Evolutionary conservation across 1,284 basidiomycete genomes (phyloP).

Genomic region (Psilocybe mexicana): DNA sequence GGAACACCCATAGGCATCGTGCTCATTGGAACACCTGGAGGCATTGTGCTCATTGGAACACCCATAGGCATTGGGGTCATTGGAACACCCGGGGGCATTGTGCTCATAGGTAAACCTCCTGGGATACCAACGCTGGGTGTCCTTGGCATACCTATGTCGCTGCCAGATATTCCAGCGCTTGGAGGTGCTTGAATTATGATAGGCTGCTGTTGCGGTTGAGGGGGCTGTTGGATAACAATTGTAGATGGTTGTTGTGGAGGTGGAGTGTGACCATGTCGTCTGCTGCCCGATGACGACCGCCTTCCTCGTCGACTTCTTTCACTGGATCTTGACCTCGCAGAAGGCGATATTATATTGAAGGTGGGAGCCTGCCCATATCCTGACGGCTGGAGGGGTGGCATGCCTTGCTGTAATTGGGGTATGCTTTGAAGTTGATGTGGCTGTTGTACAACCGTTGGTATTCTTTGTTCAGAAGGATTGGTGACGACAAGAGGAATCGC

Average conservation of each 20-base stretch:
- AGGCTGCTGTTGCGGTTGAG: slow-evolving; percentile 11
- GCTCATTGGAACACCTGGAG: slow-evolving; percentile 10
- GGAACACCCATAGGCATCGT: slow-evolving; percentile 9
- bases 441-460: slow-evolving; percentile 14
- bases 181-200: slow-evolving; percentile 15
- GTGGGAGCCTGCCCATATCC: slow-evolving; percentile 2
- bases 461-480: slow-evolving; percentile 16
- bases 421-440: not conserved
- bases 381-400: not conserved
- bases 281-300: not conserved
- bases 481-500: slow-evolving; percentile 17
- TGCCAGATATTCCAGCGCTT: slow-evolving; percentile 5
- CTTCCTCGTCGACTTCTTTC: not conserved
- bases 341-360: slow-evolving; percentile 22
- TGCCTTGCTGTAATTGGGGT: not conserved
- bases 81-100: slow-evolving; percentile 2
- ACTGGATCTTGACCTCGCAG: slow-evolving; percentile 8
- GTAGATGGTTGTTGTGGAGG: slow-evolving; percentile 20
- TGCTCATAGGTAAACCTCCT: slow-evolving; percentile 9
- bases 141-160: slow-evolving; percentile 2
- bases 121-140: slow-evolving; percentile 1
- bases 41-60: slow-evolving; percentile 3
- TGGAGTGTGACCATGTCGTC: not conserved
- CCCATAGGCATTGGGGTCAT: slow-evolving; percentile 13
- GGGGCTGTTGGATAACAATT: slow-evolving; percentile 25